Evolutionary conservation across 2,329 filamentous ascomycete genomes (phyloP).

Genomic region (Fusarium austroafricanum): DNA sequence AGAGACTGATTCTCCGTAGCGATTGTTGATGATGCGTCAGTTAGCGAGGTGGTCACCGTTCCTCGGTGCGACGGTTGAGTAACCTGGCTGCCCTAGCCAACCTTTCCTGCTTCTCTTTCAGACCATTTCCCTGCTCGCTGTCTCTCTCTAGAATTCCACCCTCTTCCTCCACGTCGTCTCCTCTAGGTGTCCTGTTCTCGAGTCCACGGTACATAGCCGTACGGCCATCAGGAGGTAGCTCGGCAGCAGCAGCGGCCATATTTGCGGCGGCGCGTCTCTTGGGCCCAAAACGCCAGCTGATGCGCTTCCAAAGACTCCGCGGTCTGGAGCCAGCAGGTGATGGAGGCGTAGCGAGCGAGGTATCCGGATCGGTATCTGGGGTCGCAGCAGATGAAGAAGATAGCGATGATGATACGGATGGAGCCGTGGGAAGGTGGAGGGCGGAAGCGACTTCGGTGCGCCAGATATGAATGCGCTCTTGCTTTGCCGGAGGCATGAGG

Average conservation of each 20-base stretch:
- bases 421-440: slow-evolving; percentile 47
- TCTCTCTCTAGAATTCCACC: slow-evolving; percentile 44
- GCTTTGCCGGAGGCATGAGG: slow-evolving; percentile 50
- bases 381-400: slow-evolving; percentile 49
- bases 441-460: slow-evolving; percentile 59
- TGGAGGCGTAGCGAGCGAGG: slow-evolving; percentile 27
- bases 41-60: slow-evolving; percentile 24
- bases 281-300: slow-evolving; percentile 45
- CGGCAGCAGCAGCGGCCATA: slow-evolving; percentile 40
- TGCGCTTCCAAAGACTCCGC: slow-evolving; percentile 45
- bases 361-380: slow-evolving; percentile 26
- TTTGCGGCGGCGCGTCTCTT: slow-evolving; percentile 34
- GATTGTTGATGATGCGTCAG: slow-evolving; percentile 2
- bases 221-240: slow-evolving; percentile 38
- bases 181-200: slow-evolving; percentile 34
- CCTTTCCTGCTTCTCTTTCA: slow-evolving; percentile 54
- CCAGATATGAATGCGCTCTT: slow-evolving; percentile 62
- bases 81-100: slow-evolving; percentile 56
- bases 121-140: slow-evolving; percentile 41
- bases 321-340: slow-evolving; percentile 32
- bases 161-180: slow-evolving; percentile 40
- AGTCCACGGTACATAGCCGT: slow-evolving; percentile 54
- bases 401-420: slow-evolving; percentile 47
- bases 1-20: slow-evolving; percentile 1
- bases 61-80: slow-evolving; percentile 44